phyloP scores from a whole-genome alignment of 805 yeast species.

The Saturnispora gosingensis region DNA sequence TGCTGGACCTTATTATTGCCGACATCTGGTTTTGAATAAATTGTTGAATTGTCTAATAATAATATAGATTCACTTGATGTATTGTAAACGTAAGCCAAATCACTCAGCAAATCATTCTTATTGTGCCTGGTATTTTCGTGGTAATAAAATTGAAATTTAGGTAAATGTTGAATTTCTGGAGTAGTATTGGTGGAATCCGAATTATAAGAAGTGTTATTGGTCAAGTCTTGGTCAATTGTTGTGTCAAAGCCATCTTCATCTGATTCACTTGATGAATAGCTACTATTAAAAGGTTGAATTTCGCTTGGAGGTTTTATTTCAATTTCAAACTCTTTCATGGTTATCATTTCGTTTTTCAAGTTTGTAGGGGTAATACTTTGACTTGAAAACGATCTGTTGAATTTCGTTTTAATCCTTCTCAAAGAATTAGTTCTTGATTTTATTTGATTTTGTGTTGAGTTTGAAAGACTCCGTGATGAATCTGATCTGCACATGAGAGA shows the following conservation, averaged over 20 bases:
- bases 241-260: constrained; percentile 3
- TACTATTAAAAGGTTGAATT: background rate
- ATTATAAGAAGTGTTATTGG: background rate
- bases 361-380: background rate
- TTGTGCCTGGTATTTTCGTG: background rate
- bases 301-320: background rate
- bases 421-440: background rate
- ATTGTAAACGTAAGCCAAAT: background rate
- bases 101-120: constrained; percentile 2
- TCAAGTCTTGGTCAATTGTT: background rate
- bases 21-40: background rate
- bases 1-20: background rate
- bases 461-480: background rate
- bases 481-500: background rate
- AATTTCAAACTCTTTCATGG: background rate
- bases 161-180: constrained; percentile 1
- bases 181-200: constrained; percentile 1
- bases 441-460: background rate
- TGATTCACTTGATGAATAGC: background rate
- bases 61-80: background rate
- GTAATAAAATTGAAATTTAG: background rate
- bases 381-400: background rate
- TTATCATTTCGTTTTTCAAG: background rate
- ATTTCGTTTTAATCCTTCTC: background rate
- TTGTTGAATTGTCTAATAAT: background rate